Evolutionary conservation across 2,329 filamentous ascomycete species (phyloP), one percentile per base, ranked within the genome.

Genomic region (Fusarium buxicola): DNA sequence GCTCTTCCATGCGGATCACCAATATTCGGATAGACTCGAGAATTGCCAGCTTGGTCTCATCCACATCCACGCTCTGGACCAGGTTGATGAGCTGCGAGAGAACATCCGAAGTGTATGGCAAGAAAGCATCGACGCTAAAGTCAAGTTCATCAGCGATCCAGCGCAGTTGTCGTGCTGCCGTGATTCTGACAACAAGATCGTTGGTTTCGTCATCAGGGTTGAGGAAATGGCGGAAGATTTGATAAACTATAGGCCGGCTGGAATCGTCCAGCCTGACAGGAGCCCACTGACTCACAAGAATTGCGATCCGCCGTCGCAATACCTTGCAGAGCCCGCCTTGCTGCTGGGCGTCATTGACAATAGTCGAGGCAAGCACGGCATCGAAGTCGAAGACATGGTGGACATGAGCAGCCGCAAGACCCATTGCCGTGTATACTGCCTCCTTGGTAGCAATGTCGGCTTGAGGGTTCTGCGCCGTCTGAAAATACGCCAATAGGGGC

Each of bases 341-440:
- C 46, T 82, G 78, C 72, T 96, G 93, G 0, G 92, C 89, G 74
- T 99, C 95, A 5, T 85, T 82, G 5, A 92, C 87, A 28, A 99
- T 81, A 0, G 91, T 93, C 6, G 88, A 87, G 13, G 86, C 82
- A 35, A 99, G 78, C 71, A 98, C 91, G 2, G 82, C 75, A 72
- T 96, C 90, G 77, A 98, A 98, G 75, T 98, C 91, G 63, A 97
- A 86, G 10, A 86, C 82, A 41, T 89, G 67, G 57, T 89, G 84
- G 13, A 98, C 80, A 34, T 94, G 88, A 2, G 92, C 84, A 2
- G 94, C 92, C 1, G 95, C 88, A 46, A 97, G 83, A 3, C 94
- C 94, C 78, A 99, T 89, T 10, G 94, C 93, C 6, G 92, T 96
- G 73, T 99, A 99, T 1, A 98, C 88, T 0, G 94, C 94, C 74